phyloP scores from a whole-genome alignment of 768 basidiomycete genomes.

The Naganishia kalamii region DNA sequence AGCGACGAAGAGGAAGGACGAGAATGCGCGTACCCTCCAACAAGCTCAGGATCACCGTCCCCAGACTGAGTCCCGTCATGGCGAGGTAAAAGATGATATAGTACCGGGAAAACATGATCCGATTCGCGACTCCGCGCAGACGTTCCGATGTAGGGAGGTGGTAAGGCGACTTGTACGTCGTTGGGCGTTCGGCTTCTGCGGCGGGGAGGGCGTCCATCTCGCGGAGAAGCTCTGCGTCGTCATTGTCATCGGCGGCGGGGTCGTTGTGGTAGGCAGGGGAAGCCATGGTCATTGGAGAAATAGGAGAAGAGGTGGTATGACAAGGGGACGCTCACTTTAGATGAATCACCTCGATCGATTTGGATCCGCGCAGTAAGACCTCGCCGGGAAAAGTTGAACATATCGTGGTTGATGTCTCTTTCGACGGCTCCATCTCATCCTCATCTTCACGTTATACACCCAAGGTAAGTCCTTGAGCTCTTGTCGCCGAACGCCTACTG shows the following conservation, averaged over 20 bases:
- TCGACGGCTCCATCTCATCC: neutral
- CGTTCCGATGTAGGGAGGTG: slow-evolving; percentile 39
- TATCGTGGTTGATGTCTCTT: neutral
- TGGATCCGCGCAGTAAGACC: neutral
- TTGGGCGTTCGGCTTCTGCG: neutral
- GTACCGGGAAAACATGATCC: slow-evolving; percentile 45
- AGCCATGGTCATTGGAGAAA: neutral
- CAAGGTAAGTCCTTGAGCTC: too few relatives aligned
- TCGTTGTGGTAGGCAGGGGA: too few relatives aligned
- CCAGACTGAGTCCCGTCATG: slow-evolving; percentile 45
- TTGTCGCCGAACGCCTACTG: too few relatives aligned
- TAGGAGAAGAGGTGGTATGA: too few relatives aligned
- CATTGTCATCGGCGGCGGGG: neutral
- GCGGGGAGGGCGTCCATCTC: slow-evolving; percentile 1
- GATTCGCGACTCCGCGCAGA: slow-evolving; percentile 42
- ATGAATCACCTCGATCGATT: neutral
- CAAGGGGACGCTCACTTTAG: too few relatives aligned
- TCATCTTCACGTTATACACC: too few relatives aligned
- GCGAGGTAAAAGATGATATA: slow-evolving; percentile 45
- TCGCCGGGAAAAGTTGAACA: slow-evolving; percentile 9
- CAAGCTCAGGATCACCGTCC: slow-evolving; percentile 42
- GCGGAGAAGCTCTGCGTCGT: neutral
- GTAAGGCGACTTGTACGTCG: slow-evolving; percentile 31
- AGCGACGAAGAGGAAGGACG: neutral
- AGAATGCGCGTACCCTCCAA: slow-evolving; percentile 23